Base-by-base conservation (phyloP, 345 rosid species). In the Eucalyptus albens region DNA sequence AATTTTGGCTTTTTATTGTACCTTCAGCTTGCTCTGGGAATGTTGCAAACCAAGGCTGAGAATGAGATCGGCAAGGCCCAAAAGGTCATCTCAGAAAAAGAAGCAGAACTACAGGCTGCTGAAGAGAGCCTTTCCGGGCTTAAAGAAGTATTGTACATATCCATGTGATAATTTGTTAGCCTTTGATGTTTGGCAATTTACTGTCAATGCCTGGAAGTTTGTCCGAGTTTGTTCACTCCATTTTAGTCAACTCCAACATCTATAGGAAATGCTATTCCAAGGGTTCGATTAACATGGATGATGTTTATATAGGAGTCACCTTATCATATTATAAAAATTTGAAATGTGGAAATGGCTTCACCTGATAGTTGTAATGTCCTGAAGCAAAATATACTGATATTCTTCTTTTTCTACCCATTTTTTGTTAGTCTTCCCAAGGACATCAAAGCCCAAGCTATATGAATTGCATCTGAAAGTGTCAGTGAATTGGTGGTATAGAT, bases 71-170 rank as follows among this genome's bases (percentile, higher is more conserved):
- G 89, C 86, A 97, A 94, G 90, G 99, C 96, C 80, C 96, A 95
- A 89, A 93, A 95, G 88, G 94, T 95, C 88, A 87, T 97, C 88
- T 92, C 92, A 33, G 95, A 95, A 89, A 96, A 98, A 89, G 97
- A 95, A 93, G 94, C 93, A 85, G 99, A 97, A 91, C 87, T 96
- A 87, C 94, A 87, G 91, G 96, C 94, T 91, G 97, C 96, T 80
- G 99, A 96, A 91, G 99, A 94, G 91, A 94, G 93, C 93, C 95
- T 97, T 55, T 93, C 95, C 37, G 99, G 96, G 87, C 91, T 98
- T 86, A 95, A 94, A 91, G 99, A 96, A 96, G 99, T 97, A 80
- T 37, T 13, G 26, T 90, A 72, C 88, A 21, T 59, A 88, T 82
- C 88, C 86, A 89, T 81, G 59, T 86, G 60, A 83, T 86, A 51